Evolutionary conservation across 306 rosid species (phyloP).

Genomic region (Cajanus cajan): DNA sequence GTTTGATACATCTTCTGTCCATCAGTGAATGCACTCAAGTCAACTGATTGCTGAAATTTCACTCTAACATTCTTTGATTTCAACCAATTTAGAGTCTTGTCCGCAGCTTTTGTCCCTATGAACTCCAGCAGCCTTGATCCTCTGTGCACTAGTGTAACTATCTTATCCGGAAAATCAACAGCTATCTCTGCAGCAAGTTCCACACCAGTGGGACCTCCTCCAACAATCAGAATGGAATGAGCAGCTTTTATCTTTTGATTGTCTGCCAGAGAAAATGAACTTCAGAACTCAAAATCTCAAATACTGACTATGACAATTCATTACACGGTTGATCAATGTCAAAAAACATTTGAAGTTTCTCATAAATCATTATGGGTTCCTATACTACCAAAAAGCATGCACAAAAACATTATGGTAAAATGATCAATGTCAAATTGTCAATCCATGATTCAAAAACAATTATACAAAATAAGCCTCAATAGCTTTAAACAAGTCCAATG

Average conservation of each 20-base stretch:
- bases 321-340: background rate
- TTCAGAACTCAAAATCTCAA: conserved; percentile 1
- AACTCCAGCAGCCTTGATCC: conserved; percentile 78
- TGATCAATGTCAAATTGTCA: background rate
- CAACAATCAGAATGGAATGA: conserved; percentile 68
- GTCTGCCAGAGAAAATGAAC: conserved; percentile 48
- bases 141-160: conserved; percentile 59
- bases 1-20: conserved; percentile 47
- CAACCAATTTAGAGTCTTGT: conserved; percentile 59
- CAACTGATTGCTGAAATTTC: conserved; percentile 52
- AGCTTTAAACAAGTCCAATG: background rate
- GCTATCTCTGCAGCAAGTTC: conserved; percentile 88
- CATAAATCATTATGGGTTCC: too few relatives aligned
- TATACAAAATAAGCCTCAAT: conserved; percentile 4
- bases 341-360: too few relatives aligned
- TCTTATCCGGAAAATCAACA: conserved; percentile 65
- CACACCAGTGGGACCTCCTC: conserved; percentile 92
- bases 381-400: conserved; percentile 14
- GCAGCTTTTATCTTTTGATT: conserved; percentile 61
- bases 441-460: conserved; percentile 15
- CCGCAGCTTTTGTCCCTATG: conserved; percentile 65
- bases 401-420: conserved; percentile 11
- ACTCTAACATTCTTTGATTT: conserved; percentile 60
- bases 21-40: conserved; percentile 29
- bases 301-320: conserved; percentile 9